Evolutionary conservation across 202 grass and related monocot genomes (phyloP), one percentile per base, ranked within the genome.

Genomic region (Hordeum pubiflorum): DNA sequence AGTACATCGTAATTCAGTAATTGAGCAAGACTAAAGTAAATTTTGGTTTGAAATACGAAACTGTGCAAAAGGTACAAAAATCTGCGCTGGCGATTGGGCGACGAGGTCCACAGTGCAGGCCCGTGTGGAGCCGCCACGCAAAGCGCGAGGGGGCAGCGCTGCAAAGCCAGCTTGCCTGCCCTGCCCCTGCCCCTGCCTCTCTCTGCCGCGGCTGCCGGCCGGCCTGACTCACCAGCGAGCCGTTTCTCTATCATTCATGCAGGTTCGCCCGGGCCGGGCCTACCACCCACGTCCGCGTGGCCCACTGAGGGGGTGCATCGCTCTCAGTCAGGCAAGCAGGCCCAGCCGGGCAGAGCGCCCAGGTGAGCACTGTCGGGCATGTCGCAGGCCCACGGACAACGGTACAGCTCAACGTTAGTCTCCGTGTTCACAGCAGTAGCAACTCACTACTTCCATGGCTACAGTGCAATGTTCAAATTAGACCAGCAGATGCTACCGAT

Each of bases 301-400:
- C 63, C 63, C 39, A 5, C 8, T 3, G 10, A 15, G 41, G 6
- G 48, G 48, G 18, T 54, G 48, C 54, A 27, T 29, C 50, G 84
- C 54, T 34, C 37, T 60, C 57, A 18, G 20, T 17, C 22, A 40
- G 34, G 2, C 52, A 5, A 43, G 39, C 68, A 70, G 67, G 54
- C 44, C 71, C 73, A 17, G 5, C n/a, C 26, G 3, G 63, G 7
- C 18, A 21, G 50, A 24, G 7, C 50, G 9, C 5, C 14, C 65
- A 81, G 79, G 79, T 44, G 66, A 60, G 0, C 15, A 18, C 52
- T 27, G 27, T 78, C 64, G 20, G 56, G 55, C 75, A 13, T 71
- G 65, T 72, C 41, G 32, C 66, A 41, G 66, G 39, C 66, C 82
- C 75, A 85, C 81, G 15, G 46, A 38, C 63, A 33, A 56, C 29